Base-by-base conservation (phyloP, 352 stramenopile genomes). In the Phytopythium delawarense region DNA sequence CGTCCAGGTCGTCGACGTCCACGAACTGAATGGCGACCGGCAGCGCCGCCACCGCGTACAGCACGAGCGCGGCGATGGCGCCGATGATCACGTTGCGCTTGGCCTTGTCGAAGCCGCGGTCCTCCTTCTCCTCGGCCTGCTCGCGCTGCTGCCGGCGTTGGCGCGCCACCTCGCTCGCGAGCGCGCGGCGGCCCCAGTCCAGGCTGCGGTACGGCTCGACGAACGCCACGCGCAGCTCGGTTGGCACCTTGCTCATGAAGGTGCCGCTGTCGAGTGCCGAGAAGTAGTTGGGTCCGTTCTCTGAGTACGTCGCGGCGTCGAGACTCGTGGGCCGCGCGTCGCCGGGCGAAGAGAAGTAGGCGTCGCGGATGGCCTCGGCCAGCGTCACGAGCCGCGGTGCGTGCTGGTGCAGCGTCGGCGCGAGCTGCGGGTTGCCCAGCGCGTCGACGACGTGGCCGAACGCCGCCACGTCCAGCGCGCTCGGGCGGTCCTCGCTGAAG, bases 381-480 rank as follows among this genome's bases (percentile, higher is more conserved):
- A 93, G 71, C n/a, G 72, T 69, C 20, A 96, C 76, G 28, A 96
- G 77, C 35, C 86, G 65, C 57, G 87, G 84, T 23, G 81, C 84
- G 65, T 91, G 84, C 60, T 93, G 78, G 57, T 90, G 74, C 53
- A 96, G 65, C 0, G 86, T 85, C 30, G 84, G 69, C 50, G 71
- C 72, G 21, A 96, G 70, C 63, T 94, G 87, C 21, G 72, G 67
- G 65, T 94, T 88, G 61, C 79, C 77, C 23, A 96, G 65, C 11
- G 83, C 83, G 42, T 96, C 87, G 34, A 91, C 84, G 51, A 91
- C 71, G 69, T 96, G 87, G 28, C 87, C 87, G 72, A 96, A 93
- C 15, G 92, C 82, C 0, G 81, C 75, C 28, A 89, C 84, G 59
- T 96, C 87, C 16, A 96, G 66, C 32, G 87, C 81, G 58, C 79